These are phyloP conservation scores for Alnus rubra DNA, from an alignment of 306 rosid species.

Conservation along the genomic window DNA sequence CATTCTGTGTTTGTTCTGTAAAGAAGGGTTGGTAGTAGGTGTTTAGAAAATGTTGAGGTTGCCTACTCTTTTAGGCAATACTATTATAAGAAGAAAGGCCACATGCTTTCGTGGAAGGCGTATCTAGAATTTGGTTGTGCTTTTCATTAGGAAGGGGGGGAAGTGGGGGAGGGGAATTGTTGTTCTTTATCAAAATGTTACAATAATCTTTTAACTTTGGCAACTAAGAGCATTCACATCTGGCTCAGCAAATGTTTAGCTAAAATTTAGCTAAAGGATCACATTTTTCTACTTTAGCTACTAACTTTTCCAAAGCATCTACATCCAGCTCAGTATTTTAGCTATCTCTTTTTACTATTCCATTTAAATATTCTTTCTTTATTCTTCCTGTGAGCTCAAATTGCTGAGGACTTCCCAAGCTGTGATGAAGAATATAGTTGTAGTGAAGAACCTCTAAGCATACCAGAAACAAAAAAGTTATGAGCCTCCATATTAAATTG, in stretches of 20 bases:
- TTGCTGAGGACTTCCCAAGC: slow-evolving; percentile 10
- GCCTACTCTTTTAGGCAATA: neutral
- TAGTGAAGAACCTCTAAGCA: slow-evolving; percentile 4
- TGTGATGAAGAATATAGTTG: slow-evolving; percentile 31
- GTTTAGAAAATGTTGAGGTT: neutral
- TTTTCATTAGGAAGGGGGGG: neutral
- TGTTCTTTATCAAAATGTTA: neutral
- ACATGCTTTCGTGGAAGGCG: neutral
- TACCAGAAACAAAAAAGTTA: neutral
- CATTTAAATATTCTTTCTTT: too few species aligned
- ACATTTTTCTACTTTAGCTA: too few species aligned
- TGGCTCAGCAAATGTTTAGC: too few species aligned
- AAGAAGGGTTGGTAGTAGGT: neutral
- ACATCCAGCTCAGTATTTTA: too few species aligned
- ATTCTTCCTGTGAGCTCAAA: too few species aligned
- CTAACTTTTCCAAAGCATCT: too few species aligned
- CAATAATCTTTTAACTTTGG: neutral
- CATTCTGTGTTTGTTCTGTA: neutral
- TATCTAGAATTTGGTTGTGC: neutral
- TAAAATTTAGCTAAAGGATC: too few species aligned
- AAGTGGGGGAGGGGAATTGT: neutral
- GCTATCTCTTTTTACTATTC: too few species aligned
- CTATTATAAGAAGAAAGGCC: neutral
- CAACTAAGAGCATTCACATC: too few species aligned
- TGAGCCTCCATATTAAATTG: neutral